Evolutionary conservation across 75 land plant genomes (phyloP), one percentile per base, ranked within the genome.

Genomic region (Isoetes taiwanensis): DNA sequence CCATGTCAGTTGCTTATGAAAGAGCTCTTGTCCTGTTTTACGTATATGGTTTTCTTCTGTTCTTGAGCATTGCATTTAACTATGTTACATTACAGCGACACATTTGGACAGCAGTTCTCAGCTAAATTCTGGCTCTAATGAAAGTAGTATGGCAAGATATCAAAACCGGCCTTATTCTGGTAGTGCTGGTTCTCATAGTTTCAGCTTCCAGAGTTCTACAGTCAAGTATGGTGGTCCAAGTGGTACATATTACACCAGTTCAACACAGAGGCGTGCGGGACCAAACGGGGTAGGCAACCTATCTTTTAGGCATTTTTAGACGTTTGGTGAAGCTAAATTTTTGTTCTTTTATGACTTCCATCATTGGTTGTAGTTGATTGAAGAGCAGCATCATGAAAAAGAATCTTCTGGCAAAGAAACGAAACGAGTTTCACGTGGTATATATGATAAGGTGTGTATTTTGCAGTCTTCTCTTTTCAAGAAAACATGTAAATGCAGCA

Each of bases 381-480:
- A 85, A 52, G 95, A 88, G 67, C 83, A 84, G 53, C 58, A 73
- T 60, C 89, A 77, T 39, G 90, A 88, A 70, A 89, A 90, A 41
- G 90, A 88, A 57, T 59, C 80, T 2, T 70, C 80, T 28, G 65
- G 90, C 24, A 65, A 75, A 34, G 95, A 90, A 32, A 48, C 61
- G 0, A 81, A 88, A 34, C 65, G 72, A 34, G 35, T 81, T 2
- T 84, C 90, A 0, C 69, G 82, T 33, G 95, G 95, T 24, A 56
- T 87, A 63, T 65, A 66, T 52, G 71, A 78, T 37, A 87, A 87
- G 80, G 94, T 87, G 60, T 20, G 24, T 30, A 64, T n/a, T 42
- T 12, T 21, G 21, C 2, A 20, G 0, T 41, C 17, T 14, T 23
- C 10, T 25, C 1, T 30, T 26, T 43, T 20, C 25, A 32, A 12